Conservation (phyloP, 352 stramenopile genomes). For the Pythium vanterpoolii region DNA sequence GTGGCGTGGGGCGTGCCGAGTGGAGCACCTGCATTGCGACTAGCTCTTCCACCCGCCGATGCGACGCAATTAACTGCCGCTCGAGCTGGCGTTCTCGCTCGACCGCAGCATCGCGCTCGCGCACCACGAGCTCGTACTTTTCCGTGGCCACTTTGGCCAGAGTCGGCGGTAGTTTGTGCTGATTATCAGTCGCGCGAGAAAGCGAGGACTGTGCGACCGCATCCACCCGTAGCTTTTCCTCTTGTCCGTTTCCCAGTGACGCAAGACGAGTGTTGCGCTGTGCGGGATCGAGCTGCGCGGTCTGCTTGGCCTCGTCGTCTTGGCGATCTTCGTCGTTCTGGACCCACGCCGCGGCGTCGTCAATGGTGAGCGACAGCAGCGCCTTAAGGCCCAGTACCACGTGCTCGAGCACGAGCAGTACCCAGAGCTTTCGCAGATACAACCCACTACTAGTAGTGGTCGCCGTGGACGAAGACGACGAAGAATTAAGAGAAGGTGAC, state of each 20-base stretch:
- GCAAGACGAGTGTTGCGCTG: not conserved
- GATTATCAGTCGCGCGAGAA: not conserved
- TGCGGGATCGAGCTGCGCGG: conserved; percentile 12
- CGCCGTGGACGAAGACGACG: not conserved
- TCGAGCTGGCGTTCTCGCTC: conserved; percentile 29
- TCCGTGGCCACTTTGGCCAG: conserved; percentile 26
- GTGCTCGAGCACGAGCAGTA: conserved; percentile 64
- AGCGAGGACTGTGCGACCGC: not conserved
- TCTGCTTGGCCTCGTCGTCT: conserved; percentile 38
- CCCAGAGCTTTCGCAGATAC: conserved; percentile 59
- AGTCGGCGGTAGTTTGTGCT: not conserved
- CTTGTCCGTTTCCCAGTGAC: not conserved
- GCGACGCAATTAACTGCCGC: conserved; percentile 28
- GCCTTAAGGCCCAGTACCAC: conserved; percentile 62
- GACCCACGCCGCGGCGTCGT: conserved; percentile 72
- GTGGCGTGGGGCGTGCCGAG: not conserved
- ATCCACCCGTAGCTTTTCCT: not conserved
- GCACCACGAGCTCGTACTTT: conserved; percentile 36
- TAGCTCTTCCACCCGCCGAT: conserved; percentile 18
- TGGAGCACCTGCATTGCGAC: not conserved
- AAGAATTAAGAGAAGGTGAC: no score
- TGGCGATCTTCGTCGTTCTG: conserved; percentile 59
- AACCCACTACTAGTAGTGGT: conserved; percentile 2
- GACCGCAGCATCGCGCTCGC: conserved; percentile 42
- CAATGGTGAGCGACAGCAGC: conserved; percentile 57